Evolutionary conservation across 805 yeast genomes (phyloP).

Genomic region (Ogataea philodendri): DNA sequence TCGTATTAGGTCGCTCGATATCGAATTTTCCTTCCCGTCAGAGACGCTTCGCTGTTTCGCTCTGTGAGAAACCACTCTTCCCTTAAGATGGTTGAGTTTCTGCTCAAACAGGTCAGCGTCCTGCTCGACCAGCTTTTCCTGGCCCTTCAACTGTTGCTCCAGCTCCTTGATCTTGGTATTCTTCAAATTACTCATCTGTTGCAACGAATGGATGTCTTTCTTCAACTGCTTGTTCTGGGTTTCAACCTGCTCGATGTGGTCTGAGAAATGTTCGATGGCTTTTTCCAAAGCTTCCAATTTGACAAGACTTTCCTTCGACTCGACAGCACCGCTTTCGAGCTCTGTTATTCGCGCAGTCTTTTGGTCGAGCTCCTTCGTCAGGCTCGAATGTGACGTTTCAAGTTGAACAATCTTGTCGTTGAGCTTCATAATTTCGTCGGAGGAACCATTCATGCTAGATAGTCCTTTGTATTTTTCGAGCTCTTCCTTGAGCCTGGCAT

Average conservation of each 20-base stretch:
- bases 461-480: constrained; percentile 25
- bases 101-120: constrained; percentile 52
- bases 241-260: constrained; percentile 61
- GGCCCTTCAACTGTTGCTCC: constrained; percentile 48
- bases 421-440: constrained; percentile 24
- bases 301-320: constrained; percentile 26
- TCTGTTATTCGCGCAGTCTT: constrained; percentile 19
- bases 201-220: constrained; percentile 53
- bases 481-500: constrained; percentile 39
- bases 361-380: constrained; percentile 26
- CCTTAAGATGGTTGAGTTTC: constrained; percentile 34
- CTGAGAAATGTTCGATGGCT: constrained; percentile 54
- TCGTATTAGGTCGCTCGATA: constrained; percentile 12
- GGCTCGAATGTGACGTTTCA: constrained; percentile 20
- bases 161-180: constrained; percentile 55
- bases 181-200: constrained; percentile 56
- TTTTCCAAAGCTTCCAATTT: constrained; percentile 54
- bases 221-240: constrained; percentile 56
- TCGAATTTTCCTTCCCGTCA: constrained; percentile 20
- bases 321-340: constrained; percentile 13
- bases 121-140: constrained; percentile 45
- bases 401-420: constrained; percentile 24
- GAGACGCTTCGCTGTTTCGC: constrained; percentile 10
- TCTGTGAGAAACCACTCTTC: constrained; percentile 27
- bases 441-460: constrained; percentile 11